Percentiles rank a stretch among this genome's conserved stretches.
Evolutionary conservation across 345 rosid species (phyloP).

Genomic region (Brassica rapa): DNA sequence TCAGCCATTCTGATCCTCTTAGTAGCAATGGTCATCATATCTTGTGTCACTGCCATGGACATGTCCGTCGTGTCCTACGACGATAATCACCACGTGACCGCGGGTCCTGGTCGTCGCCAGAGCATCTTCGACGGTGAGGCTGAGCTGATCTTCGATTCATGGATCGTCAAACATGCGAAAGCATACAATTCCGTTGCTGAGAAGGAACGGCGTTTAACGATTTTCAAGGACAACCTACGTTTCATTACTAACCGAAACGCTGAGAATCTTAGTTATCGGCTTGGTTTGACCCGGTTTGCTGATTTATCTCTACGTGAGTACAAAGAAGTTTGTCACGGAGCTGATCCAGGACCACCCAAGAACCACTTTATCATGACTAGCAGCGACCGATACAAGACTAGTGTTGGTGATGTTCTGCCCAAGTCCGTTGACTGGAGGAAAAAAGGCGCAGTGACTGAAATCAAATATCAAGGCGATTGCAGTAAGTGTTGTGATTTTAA

Average conservation of each 20-base stretch:
- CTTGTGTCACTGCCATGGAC: slow-evolving; percentile 46
- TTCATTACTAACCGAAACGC: slow-evolving; percentile 57
- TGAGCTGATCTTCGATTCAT: slow-evolving; percentile 48
- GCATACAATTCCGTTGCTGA: slow-evolving; percentile 55
- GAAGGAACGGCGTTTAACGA: slow-evolving; percentile 53
- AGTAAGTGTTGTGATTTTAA: slow-evolving; percentile 44
- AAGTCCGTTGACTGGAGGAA: slow-evolving; percentile 81
- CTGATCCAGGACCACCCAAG: slow-evolving; percentile 33
- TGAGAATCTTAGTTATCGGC: slow-evolving; percentile 43
- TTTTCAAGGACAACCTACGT: slow-evolving; percentile 61
- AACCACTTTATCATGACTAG: slow-evolving; percentile 23
- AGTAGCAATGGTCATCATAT: slow-evolving; percentile 15
- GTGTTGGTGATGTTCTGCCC: slow-evolving; percentile 51
- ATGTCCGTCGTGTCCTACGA: slow-evolving; percentile 58
- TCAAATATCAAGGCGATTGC: slow-evolving; percentile 84
- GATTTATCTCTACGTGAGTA: slow-evolving; percentile 67
- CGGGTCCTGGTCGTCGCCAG: not conserved
- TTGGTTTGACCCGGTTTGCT: slow-evolving; percentile 65
- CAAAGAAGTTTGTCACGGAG: slow-evolving; percentile 45
- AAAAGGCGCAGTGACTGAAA: slow-evolving; percentile 66
- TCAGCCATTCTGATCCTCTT: slow-evolving; percentile 10
- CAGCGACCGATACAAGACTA: slow-evolving; percentile 40
- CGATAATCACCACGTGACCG: slow-evolving; percentile 24
- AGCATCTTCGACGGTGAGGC: slow-evolving; percentile 37
- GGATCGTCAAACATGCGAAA: slow-evolving; percentile 57